phyloP scores from a whole-genome alignment of 495 filamentous ascomycete species.

The Aspergillus wentii region DNA sequence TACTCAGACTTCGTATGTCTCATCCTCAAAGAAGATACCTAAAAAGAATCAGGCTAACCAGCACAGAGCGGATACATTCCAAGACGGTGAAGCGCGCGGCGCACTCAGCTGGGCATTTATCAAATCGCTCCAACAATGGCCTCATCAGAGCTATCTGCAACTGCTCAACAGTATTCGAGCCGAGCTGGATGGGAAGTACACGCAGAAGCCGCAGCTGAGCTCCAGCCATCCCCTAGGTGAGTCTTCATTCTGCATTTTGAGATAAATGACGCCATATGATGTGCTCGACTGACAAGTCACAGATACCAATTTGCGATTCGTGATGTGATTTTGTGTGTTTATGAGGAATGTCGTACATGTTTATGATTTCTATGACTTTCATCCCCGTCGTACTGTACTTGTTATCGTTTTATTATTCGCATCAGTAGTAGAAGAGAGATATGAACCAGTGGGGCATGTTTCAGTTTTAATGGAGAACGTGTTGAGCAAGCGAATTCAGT shows the following conservation, averaged over 20 bases:
- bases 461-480: no score
- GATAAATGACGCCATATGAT: neutral
- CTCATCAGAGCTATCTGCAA: constrained; percentile 94
- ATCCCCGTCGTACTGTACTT: no score
- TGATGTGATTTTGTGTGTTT: constrained; percentile 27
- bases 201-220: constrained; percentile 94
- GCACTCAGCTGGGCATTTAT: constrained; percentile 98
- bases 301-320: constrained; percentile 40
- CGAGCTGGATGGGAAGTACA: constrained; percentile 85
- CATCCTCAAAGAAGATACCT: neutral
- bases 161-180: constrained; percentile 90
- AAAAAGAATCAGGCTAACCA: constrained; percentile 4
- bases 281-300: no score
- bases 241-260: constrained; percentile 12
- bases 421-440: no score
- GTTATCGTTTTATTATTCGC: no score
- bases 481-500: no score
- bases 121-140: constrained; percentile 84
- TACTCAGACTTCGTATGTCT: constrained; percentile 66
- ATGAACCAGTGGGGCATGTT: no score
- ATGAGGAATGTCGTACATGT: no score
- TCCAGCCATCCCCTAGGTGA: constrained; percentile 94
- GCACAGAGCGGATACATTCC: constrained; percentile 39
- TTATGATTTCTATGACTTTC: no score
- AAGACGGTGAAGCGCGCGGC: constrained; percentile 79